Conservation (phyloP, 176 grass and related monocot species). For the Hordeum marinum region DNA sequence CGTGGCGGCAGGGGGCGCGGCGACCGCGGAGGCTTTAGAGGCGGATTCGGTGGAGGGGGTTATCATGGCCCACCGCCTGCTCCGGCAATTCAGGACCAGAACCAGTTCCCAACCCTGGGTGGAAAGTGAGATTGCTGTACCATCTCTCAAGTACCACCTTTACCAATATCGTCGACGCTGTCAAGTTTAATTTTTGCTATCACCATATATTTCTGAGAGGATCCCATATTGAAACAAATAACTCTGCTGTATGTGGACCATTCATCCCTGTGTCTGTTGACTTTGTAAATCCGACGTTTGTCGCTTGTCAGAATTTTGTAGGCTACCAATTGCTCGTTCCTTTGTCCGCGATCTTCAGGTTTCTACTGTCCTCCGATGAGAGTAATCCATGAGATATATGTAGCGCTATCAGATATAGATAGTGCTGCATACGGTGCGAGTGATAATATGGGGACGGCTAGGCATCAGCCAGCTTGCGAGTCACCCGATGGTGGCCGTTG, state of each 20-base stretch:
- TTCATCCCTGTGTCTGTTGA: not conserved
- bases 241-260: constrained; percentile 14
- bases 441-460: no score
- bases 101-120: constrained; percentile 73
- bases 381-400: no score
- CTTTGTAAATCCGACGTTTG: constrained; percentile 41
- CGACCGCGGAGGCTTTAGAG: constrained; percentile 52
- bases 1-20: constrained; percentile 59
- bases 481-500: no score
- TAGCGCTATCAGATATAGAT: no score
- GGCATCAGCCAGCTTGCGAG: no score
- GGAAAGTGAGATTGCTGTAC: constrained; percentile 45
- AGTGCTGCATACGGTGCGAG: no score
- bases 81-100: constrained; percentile 65
- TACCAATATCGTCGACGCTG: not conserved
- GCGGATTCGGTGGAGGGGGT: constrained; percentile 34
- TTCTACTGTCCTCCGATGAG: no score
- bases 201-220: not conserved
- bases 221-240: constrained; percentile 33
- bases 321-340: not conserved
- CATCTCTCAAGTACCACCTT: not conserved
- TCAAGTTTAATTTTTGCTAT: constrained; percentile 15
- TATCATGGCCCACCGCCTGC: constrained; percentile 20
- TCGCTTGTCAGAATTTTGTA: constrained; percentile 29
- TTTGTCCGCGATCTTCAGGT: no score